phyloP scores from a whole-genome alignment of 2,329 filamentous ascomycete species.

The Trichoderma gracile region DNA sequence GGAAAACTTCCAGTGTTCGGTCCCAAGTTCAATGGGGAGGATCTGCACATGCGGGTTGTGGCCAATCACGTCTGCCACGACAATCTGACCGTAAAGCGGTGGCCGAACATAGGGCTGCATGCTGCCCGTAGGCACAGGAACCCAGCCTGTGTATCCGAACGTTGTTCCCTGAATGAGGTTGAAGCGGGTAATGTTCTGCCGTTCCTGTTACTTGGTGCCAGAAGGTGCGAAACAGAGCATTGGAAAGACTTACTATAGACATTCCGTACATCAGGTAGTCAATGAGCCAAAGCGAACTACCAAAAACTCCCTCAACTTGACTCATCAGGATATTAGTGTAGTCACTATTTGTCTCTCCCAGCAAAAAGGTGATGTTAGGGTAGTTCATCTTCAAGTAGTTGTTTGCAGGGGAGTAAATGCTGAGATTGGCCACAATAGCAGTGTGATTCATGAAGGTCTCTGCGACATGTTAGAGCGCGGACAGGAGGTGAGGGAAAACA shows the following conservation, averaged over 20 bases:
- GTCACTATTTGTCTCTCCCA: conserved; percentile 13
- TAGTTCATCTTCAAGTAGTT: conserved; percentile 1
- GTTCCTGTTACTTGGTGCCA: not conserved
- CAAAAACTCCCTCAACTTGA: conserved; percentile 15
- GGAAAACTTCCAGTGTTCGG: conserved; percentile 1
- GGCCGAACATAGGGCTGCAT: conserved; percentile 14
- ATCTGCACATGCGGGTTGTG: conserved; percentile 8
- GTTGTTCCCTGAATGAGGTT: conserved; percentile 14
- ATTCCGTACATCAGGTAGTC: conserved; percentile 14
- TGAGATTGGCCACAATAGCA: conserved; percentile 13
- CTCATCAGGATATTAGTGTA: conserved; percentile 10
- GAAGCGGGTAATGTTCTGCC: conserved; percentile 5
- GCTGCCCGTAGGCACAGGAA: conserved; percentile 4
- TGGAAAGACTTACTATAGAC: not conserved
- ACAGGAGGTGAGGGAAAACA: not conserved
- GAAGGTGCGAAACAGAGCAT: too few species aligned
- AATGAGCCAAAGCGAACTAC: conserved; percentile 6
- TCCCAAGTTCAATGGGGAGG: not conserved
- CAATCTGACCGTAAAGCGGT: conserved; percentile 14
- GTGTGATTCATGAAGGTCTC: conserved; percentile 19
- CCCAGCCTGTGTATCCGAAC: conserved; percentile 13
- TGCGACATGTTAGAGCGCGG: not conserved
- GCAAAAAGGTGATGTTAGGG: conserved; percentile 8
- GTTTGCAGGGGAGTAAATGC: conserved; percentile 19
- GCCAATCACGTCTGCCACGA: conserved; percentile 10